Evolutionary conservation across 768 basidiomycete genomes (phyloP), one percentile per base, ranked within the genome.

Genomic region (Termitomyces eurrhizus): DNA sequence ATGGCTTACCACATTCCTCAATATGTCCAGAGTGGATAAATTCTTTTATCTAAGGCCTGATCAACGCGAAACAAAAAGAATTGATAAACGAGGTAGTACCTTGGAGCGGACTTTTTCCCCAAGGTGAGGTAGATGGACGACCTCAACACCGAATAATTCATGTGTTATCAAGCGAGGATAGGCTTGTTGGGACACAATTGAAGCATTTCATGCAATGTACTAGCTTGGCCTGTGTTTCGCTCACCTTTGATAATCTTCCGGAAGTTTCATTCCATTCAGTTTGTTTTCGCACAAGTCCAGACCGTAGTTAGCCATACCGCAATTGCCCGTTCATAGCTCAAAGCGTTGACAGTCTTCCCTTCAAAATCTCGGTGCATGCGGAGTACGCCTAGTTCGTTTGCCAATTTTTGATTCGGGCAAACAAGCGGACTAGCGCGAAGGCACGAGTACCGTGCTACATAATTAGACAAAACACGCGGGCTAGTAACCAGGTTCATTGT

Each of bases 261-360:
- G 24, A 1, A 2, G 29, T 41, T 9, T 4, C 18, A 11, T 55
- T 42, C 29, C 16, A 26, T 41, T 64, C 1, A 65, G 29, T 51
- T n/a, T 18, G 44, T 24, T 64, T 36, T 8, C 13, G 71, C 59
- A 71, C 72, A 52, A 16, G 6, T 57, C 57, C n/a, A 51, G 18
- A 35, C n/a, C 21, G 7, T 24, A 26, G 13, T 51, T 8, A 16
- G 29, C 72, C 85, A 64, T 68, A 88, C 88, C n/a, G 85, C 79
- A 63, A 92, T 85, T 2, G 88, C 85, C 52, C 90, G 79, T 37
- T 85, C 78, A 64, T 93, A 94, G 62, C 85, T 86, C 52, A 93
- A 72, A 44, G 86, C 84, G 65, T 88, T 90, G 33, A 83, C 75
- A 24, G 80, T 77, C 54, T 89, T 80, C 13, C 88, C 86, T 67